A percentile compares a stretch with the other conserved stretches of the same genome.
Evolutionary conservation across 2,329 filamentous ascomycete species (phyloP).

Genomic region (Trichoderma koningii): DNA sequence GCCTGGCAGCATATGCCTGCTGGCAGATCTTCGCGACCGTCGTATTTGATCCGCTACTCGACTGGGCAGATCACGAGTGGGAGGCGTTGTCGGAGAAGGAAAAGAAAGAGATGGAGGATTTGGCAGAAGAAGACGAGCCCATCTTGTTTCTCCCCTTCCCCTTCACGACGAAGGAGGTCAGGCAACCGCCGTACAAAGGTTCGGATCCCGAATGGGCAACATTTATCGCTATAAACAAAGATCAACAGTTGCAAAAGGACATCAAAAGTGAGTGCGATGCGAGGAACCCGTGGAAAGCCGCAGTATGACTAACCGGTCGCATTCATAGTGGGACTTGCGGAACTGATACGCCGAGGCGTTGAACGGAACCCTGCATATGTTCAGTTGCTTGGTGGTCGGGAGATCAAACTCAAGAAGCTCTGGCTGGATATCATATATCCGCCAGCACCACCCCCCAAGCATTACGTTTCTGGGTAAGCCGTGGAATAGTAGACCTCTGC

Average conservation of each 20-base stretch:
- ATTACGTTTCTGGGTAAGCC: constrained; percentile 60
- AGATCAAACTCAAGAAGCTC: constrained; percentile 51
- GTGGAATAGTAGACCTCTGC: background rate
- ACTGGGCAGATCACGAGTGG: constrained; percentile 47
- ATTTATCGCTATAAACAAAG: constrained; percentile 60
- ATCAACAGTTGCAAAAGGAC: constrained; percentile 49
- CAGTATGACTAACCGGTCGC: constrained; percentile 28
- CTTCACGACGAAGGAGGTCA: constrained; percentile 54
- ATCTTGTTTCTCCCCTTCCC: constrained; percentile 63
- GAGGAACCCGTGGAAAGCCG: background rate
- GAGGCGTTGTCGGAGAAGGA: constrained; percentile 48
- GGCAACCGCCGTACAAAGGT: constrained; percentile 54
- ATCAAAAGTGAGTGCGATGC: constrained; percentile 48
- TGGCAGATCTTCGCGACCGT: constrained; percentile 49
- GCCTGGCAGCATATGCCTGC: constrained; percentile 41
- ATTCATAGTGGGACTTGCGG: constrained; percentile 37
- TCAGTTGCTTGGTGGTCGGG: constrained; percentile 48
- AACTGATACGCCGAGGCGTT: constrained; percentile 43
- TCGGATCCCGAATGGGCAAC: constrained; percentile 65
- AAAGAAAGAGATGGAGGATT: constrained; percentile 44
- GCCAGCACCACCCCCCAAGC: constrained; percentile 58
- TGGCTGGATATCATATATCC: constrained; percentile 68
- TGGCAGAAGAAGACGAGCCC: constrained; percentile 48
- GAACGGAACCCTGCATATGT: constrained; percentile 47
- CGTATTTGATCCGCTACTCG: constrained; percentile 51